These are phyloP conservation scores for Exophiala viscosa DNA, from an alignment of 2,329 filamentous ascomycete genomes.

Conservation along the genomic window DNA sequence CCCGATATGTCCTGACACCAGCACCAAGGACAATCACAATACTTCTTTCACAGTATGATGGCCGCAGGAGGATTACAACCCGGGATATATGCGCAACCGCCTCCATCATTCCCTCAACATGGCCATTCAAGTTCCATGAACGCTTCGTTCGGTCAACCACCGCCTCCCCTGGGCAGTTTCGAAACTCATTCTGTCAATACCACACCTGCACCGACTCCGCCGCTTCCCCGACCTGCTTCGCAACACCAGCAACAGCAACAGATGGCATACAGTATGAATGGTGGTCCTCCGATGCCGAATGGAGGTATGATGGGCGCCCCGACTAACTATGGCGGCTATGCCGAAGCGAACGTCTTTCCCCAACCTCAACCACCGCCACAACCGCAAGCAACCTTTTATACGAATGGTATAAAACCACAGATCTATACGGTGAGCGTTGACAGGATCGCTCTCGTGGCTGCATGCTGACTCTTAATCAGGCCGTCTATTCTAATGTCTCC, in stretches of 20 bases:
- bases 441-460: not conserved
- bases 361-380: conserved; percentile 10
- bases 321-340: conserved; percentile 38
- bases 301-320: conserved; percentile 33
- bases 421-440: conserved; percentile 44
- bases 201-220: conserved; percentile 44
- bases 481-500: conserved; percentile 89
- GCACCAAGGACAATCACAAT: not conserved
- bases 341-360: conserved; percentile 41
- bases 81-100: conserved; percentile 26
- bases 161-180: conserved; percentile 38
- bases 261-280: conserved; percentile 26
- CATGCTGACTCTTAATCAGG: conserved; percentile 45
- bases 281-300: conserved; percentile 17
- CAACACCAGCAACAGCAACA: conserved; percentile 42
- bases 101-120: conserved; percentile 27
- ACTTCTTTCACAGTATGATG: conserved; percentile 13
- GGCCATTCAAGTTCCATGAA: conserved; percentile 28
- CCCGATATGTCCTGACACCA: conserved; percentile 19
- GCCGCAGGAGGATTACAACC: conserved; percentile 21
- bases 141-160: conserved; percentile 37
- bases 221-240: conserved; percentile 36
- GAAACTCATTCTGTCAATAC: conserved; percentile 45
- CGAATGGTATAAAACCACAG: conserved; percentile 35
- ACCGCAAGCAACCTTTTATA: conserved; percentile 12